These are phyloP conservation scores for Saturnispora besseyi DNA, from an alignment of 805 yeast species.

Conservation along the genomic window DNA sequence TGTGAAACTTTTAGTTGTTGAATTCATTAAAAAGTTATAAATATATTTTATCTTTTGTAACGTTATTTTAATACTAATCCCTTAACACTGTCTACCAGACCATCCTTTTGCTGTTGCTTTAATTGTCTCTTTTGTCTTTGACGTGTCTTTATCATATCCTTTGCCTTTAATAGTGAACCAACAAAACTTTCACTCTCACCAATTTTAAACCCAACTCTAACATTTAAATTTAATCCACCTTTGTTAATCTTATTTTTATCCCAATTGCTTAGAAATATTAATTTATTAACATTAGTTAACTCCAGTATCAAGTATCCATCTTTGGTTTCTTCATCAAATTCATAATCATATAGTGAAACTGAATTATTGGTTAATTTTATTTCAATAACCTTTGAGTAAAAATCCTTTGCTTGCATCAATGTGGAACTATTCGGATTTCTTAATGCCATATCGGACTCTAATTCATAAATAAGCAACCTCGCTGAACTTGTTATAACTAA, in stretches of 20 bases:
- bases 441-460: slow-evolving; percentile 24
- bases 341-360: slow-evolving; percentile 74
- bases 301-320: slow-evolving; percentile 62
- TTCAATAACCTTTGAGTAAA: slow-evolving; percentile 28
- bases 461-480: slow-evolving; percentile 28
- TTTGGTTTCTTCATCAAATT: slow-evolving; percentile 50
- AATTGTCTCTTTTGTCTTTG: slow-evolving; percentile 5
- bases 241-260: slow-evolving; percentile 28
- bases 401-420: slow-evolving; percentile 35
- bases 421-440: slow-evolving; percentile 26
- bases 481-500: slow-evolving; percentile 30
- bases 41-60: not conserved
- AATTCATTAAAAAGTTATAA: slow-evolving; percentile 33
- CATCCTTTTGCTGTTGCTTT: slow-evolving; percentile 1
- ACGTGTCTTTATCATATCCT: slow-evolving; percentile 36
- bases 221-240: slow-evolving; percentile 28
- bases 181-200: slow-evolving; percentile 56
- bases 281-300: slow-evolving; percentile 44
- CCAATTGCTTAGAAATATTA: slow-evolving; percentile 45
- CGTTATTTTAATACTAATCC: not conserved
- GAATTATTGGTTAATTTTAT: slow-evolving; percentile 40
- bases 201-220: slow-evolving; percentile 31
- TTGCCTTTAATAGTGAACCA: slow-evolving; percentile 57
- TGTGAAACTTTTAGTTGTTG: slow-evolving; percentile 61
- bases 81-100: not conserved